Evolutionary conservation across 345 rosid genomes (phyloP).

Genomic region (Clausena lansium): DNA sequence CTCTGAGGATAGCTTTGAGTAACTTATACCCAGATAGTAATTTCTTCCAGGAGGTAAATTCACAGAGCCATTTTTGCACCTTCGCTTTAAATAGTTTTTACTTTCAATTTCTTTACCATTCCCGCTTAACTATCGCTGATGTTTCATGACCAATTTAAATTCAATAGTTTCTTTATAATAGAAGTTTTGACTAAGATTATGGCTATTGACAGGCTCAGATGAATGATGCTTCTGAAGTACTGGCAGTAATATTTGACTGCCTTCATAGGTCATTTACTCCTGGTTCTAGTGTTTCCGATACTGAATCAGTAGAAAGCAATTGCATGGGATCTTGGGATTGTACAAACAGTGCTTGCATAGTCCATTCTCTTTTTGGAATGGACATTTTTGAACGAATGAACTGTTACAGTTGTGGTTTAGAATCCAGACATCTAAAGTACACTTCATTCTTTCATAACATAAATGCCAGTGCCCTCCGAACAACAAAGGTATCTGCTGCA

Average conservation of each 20-base stretch:
- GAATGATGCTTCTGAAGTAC: conserved; percentile 99
- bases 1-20: conserved; percentile 84
- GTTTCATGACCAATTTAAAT: conserved; percentile 1
- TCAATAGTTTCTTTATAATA: background rate
- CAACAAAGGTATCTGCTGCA: conserved; percentile 63
- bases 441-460: conserved; percentile 90
- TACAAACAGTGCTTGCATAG: conserved; percentile 62
- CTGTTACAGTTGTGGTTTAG: conserved; percentile 76
- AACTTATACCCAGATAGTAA: conserved; percentile 88
- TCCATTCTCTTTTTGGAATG: conserved; percentile 92
- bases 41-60: conserved; percentile 87
- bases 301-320: conserved; percentile 60
- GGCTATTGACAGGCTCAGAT: conserved; percentile 76
- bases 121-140: background rate
- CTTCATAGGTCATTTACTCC: conserved; percentile 83
- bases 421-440: conserved; percentile 86
- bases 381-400: conserved; percentile 75
- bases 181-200: conserved; percentile 16
- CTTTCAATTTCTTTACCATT: background rate
- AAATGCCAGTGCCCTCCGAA: conserved; percentile 88
- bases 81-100: conserved; percentile 1
- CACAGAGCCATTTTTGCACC: conserved; percentile 9
- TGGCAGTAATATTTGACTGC: conserved; percentile 82
- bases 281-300: conserved; percentile 52
- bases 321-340: conserved; percentile 80